These are phyloP conservation scores for Magnusiomyces paraingens DNA, from an alignment of 1,139 yeast species.

Conservation along the genomic window DNA sequence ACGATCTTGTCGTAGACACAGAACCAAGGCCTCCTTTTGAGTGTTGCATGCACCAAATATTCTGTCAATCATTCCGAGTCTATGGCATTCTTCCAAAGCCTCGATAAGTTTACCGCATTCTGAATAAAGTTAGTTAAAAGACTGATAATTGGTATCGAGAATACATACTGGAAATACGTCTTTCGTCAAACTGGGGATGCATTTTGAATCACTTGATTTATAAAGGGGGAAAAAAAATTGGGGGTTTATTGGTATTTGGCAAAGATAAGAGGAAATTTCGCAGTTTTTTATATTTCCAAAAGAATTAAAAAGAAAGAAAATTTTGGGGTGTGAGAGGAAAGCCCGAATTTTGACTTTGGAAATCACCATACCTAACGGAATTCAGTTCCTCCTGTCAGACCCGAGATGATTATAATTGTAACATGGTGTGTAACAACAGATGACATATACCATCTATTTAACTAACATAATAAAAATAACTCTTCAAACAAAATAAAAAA, in stretches of 20 bases:
- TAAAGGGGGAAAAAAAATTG: too few relatives aligned
- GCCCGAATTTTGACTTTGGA: neutral
- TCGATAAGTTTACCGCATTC: constrained; percentile 78
- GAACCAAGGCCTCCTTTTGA: constrained; percentile 68
- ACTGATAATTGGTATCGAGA: neutral
- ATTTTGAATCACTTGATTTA: constrained; percentile 16
- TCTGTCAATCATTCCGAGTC: constrained; percentile 59
- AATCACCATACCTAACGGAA: neutral
- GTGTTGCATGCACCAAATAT: constrained; percentile 84
- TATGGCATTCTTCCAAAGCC: constrained; percentile 87
- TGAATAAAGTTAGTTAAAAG: constrained; percentile 15
- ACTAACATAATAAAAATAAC: too few relatives aligned
- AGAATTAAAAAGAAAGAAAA: neutral
- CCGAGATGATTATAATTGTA: too few relatives aligned
- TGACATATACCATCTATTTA: too few relatives aligned
- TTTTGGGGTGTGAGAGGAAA: neutral
- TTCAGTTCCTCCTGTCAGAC: too few relatives aligned
- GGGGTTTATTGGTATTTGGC: neutral
- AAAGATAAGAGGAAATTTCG: too few relatives aligned
- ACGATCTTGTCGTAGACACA: constrained; percentile 77
- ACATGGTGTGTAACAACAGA: too few relatives aligned
- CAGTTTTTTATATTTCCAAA: too few relatives aligned
- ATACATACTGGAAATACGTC: constrained; percentile 25
- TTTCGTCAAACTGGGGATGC: constrained; percentile 28
- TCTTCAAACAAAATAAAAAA: too few relatives aligned